Evolutionary conservation across 345 rosid species (phyloP), one percentile per base, ranked within the genome.

Genomic region (Murraya paniculata): DNA sequence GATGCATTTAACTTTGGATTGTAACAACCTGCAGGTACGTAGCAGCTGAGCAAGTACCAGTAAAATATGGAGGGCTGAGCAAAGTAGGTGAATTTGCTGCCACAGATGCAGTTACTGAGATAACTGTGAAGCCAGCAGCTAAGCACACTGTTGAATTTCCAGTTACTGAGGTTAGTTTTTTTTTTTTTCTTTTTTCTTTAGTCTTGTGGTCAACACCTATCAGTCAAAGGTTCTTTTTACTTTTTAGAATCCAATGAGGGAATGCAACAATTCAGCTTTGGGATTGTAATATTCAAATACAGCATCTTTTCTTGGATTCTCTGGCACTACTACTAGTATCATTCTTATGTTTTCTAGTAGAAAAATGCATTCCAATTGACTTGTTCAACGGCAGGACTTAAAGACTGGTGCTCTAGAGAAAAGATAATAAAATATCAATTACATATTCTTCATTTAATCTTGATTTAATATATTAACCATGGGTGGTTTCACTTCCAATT

Each of bases 111-210:
- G 90, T 85, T 0, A 89, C 91, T 0, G 95, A 89, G 82, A 70
- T 87, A 58, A 73, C 84, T 1, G 83, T 95, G 76, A 95, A 90
- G 77, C 91, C 98, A 5, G 81, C 90, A 68, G 81, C 87, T 74
- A 91, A 86, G 70, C 90, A 90, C 83, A 82, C 84, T 4, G 84
- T 95, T n/a, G 96, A 95, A 64, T 82, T 93, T 65, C 91, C 94
- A n/a, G 82, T 89, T 36, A 77, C 89, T 55, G 99, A 91, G 98
- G 98, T 91, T 19, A 30, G 71, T 28, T 6, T 2, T 38, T 31
- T 59, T 0, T 5, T 25, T 5, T 1, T 35, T 28, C 33, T 1
- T 6, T 2, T 38, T 31, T 38, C 25, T 22, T 53, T 16, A 4
- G 57, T 53, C 22, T 4, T 53, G 57, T 18, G 57, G 57, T 5